Base-by-base conservation (phyloP, 2,329 filamentous ascomycete genomes). In the Hymenoscyphus fraxineus region DNA sequence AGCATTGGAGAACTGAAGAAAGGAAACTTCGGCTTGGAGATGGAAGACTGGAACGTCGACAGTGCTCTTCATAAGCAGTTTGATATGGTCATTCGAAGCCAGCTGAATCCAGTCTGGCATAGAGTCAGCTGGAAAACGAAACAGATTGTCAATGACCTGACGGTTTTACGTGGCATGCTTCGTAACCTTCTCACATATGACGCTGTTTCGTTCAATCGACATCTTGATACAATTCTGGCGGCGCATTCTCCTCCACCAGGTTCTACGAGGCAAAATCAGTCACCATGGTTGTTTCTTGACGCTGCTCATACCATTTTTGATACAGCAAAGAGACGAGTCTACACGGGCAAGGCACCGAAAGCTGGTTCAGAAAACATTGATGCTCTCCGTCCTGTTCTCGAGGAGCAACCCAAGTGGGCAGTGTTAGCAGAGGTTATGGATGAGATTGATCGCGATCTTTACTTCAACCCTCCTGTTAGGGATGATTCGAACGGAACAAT, bases 81-180 rank as follows among this genome's bases (percentile, higher is more conserved):
- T 76, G 95, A 98, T 75, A 82, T 91, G 66, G 89, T 93, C 63
- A 88, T 99, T 60, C 85, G 94, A 67, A 85, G 93, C 64, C 95
- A 99, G 76, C 81, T 99, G 19, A 93, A 98, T 73, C 93, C 94
- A 4, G 93, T 98, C 65, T 99, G 95, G 95, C 95, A 99, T 79
- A 87, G 95, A 62, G 91, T 97, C 60, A 97, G 91, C 76, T 96
- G 91, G 83, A 93, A 95, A 77, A 98, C 94, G 1, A 92, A 90
- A 72, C 93, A 97, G 77, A 97, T 99, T 70, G 94, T 96, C 64
- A 90, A 88, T 72, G 95, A 98, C 75, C 77, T 99, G 70, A 90
- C 89, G 0, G 88, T 97, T 19, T 82, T 99, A 44, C 86, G 94
- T 64, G 88, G 87, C 27, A 89, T 98, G 76, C 83, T 99, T 16